Evolutionary conservation across 2,329 filamentous ascomycete species (phyloP).

Genomic region (Cryphonectria naterciae): DNA sequence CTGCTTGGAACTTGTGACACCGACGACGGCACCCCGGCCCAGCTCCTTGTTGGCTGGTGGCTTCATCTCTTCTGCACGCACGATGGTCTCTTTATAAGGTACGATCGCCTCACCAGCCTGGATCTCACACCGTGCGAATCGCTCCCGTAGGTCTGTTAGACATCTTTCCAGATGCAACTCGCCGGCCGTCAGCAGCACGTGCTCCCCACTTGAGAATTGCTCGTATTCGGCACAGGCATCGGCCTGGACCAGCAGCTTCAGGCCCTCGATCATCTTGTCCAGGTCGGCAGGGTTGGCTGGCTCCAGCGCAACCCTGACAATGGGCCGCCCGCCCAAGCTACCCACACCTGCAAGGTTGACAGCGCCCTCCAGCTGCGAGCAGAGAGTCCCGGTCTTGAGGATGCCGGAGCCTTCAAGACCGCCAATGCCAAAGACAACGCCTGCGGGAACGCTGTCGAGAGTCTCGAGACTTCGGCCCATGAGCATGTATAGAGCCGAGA

Average conservation of each 20-base stretch:
- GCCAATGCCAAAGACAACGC: constrained; percentile 92
- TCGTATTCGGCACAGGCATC: constrained; percentile 97
- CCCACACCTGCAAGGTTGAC: constrained; percentile 88
- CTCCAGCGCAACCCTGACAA: constrained; percentile 94
- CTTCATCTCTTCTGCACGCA: constrained; percentile 88
- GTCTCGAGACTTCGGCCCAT: constrained; percentile 91
- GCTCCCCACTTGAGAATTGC: constrained; percentile 88
- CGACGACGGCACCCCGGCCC: constrained; percentile 78
- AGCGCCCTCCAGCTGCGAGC: constrained; percentile 81
- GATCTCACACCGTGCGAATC: constrained; percentile 92
- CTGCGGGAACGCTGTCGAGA: constrained; percentile 83
- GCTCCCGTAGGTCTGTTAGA: constrained; percentile 87
- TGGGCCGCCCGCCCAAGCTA: constrained; percentile 78
- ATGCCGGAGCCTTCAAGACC: constrained; percentile 84
- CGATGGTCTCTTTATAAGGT: constrained; percentile 91
- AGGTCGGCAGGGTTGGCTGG: constrained; percentile 88
- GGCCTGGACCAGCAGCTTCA: constrained; percentile 87
- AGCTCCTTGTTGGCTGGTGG: constrained; percentile 83
- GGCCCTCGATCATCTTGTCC: constrained; percentile 90
- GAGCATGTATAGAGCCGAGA: constrained; percentile 88
- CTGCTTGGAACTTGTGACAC: constrained; percentile 82
- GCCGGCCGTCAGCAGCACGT: constrained; percentile 91
- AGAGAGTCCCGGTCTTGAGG: constrained; percentile 94
- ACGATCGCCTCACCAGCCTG: constrained; percentile 94
- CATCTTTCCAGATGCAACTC: constrained; percentile 94